phyloP scores from a whole-genome alignment of 352 stramenopile species.

The Thalassiosira exigua region DNA sequence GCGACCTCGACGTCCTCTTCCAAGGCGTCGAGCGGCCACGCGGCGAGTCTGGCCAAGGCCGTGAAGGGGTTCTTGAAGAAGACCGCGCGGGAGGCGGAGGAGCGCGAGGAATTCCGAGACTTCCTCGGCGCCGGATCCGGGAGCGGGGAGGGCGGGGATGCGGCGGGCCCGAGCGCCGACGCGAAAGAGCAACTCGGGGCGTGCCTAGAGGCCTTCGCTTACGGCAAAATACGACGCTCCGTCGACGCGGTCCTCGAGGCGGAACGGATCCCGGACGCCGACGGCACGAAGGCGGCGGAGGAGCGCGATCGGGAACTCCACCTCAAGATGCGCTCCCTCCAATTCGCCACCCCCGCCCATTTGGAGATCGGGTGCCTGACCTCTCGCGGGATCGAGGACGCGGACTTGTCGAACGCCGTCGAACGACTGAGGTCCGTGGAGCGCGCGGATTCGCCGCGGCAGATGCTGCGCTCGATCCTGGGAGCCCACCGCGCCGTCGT shows the following conservation, averaged over 20 bases:
- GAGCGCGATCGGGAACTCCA: slow-evolving; percentile 38
- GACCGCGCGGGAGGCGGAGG: slow-evolving; percentile 41
- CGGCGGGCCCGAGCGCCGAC: neutral
- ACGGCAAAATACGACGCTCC: slow-evolving; percentile 34
- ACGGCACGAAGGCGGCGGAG: slow-evolving; percentile 3
- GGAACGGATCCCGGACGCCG: slow-evolving; percentile 5
- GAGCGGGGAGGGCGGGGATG: neutral
- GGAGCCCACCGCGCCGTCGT: slow-evolving; percentile 65
- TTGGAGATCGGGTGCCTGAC: slow-evolving; percentile 77
- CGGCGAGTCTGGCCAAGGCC: slow-evolving; percentile 39
- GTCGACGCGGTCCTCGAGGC: slow-evolving; percentile 43
- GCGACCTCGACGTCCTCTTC: neutral
- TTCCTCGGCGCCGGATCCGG: slow-evolving; percentile 5
- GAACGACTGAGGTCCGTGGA: slow-evolving; percentile 60
- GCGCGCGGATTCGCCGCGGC: slow-evolving; percentile 65
- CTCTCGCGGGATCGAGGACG: slow-evolving; percentile 5
- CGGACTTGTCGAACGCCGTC: slow-evolving; percentile 53
- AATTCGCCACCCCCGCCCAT: slow-evolving; percentile 76
- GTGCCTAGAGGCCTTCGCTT: slow-evolving; percentile 51
- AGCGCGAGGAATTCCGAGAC: slow-evolving; percentile 34
- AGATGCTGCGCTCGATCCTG: slow-evolving; percentile 74
- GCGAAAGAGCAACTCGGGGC: slow-evolving; percentile 32
- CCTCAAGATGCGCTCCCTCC: slow-evolving; percentile 62
- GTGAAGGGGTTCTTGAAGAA: slow-evolving; percentile 47
- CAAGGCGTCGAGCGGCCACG: slow-evolving; percentile 17